These are phyloP conservation scores for Trichoderma gracile DNA, from an alignment of 2,329 filamentous ascomycete species.

Conservation along the genomic window DNA sequence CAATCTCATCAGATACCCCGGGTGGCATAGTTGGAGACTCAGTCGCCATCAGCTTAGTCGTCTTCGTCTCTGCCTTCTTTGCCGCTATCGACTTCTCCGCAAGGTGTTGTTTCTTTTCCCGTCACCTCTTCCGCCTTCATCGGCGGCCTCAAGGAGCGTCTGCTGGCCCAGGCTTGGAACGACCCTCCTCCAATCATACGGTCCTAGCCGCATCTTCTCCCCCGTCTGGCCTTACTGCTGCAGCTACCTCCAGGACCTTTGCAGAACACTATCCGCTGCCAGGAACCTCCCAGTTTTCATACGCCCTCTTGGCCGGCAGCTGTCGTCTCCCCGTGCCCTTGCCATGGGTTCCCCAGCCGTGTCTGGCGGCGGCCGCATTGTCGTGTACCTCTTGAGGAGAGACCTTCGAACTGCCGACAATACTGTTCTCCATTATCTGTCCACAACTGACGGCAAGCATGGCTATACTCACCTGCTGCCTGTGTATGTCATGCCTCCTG, in stretches of 20 bases:
- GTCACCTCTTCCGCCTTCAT: neutral
- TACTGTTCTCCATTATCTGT: constrained; percentile 64
- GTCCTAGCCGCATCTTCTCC: neutral
- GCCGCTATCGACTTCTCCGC: neutral
- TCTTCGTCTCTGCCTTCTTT: neutral
- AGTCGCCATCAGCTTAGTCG: neutral
- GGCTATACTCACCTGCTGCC: constrained; percentile 70
- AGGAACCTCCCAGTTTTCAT: neutral
- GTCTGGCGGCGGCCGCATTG: constrained; percentile 48
- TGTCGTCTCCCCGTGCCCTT: neutral
- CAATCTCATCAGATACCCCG: too few relatives aligned
- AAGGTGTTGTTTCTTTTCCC: neutral
- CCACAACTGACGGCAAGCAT: constrained; percentile 51
- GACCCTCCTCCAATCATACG: neutral
- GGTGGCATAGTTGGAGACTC: neutral
- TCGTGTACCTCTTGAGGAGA: constrained; percentile 71
- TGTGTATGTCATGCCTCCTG: constrained; percentile 66
- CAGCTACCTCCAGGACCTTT: neutral
- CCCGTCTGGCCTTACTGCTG: neutral
- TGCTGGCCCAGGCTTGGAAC: neutral
- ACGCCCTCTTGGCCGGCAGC: neutral
- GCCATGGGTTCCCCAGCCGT: constrained; percentile 31
- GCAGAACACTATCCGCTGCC: neutral
- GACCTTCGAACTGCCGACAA: constrained; percentile 76
- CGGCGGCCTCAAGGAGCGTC: neutral